phyloP scores from a whole-genome alignment of 352 stramenopile species.

The Phytophthora melonis region DNA sequence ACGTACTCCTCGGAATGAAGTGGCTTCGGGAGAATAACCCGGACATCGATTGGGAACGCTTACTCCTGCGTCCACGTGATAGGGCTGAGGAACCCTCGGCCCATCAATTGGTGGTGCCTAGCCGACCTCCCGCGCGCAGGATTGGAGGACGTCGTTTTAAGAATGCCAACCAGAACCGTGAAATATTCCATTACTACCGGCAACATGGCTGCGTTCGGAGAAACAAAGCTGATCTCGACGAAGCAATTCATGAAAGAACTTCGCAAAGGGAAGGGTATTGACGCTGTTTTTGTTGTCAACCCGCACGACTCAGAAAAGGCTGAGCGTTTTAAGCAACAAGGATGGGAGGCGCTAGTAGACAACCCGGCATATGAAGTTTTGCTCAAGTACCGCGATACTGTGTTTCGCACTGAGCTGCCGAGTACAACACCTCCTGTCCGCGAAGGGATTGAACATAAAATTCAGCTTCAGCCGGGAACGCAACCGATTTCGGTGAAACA shows the following conservation, averaged over 20 bases:
- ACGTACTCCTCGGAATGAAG: too few species aligned
- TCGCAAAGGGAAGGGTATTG: conserved; percentile 1
- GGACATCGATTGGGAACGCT: too few species aligned
- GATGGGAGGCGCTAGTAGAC: conserved; percentile 2
- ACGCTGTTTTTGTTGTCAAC: conserved; percentile 13
- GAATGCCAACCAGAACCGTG: conserved; percentile 2
- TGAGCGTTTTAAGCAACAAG: conserved; percentile 16
- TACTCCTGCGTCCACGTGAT: too few species aligned
- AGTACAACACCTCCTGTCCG: conserved; percentile 3
- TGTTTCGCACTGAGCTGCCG: conserved; percentile 12
- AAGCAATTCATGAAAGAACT: conserved; percentile 8
- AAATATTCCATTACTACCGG: conserved; percentile 6
- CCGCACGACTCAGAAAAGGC: conserved; percentile 8
- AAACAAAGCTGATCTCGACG: conserved; percentile 1
- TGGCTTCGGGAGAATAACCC: too few species aligned
- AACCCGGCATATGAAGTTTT: conserved; percentile 8
- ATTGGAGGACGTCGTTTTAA: not conserved
- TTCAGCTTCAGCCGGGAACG: conserved; percentile 3
- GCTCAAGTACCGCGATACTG: conserved; percentile 1
- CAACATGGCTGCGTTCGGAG: not conserved
- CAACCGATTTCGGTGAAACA: conserved; percentile 11
- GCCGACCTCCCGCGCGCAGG: not conserved
- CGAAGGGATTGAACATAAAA: conserved; percentile 12
- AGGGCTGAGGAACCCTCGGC: not conserved
- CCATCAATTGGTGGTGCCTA: not conserved